Conservation (phyloP, 2,329 filamentous ascomycete species). For the Botryotinia convoluta region DNA sequence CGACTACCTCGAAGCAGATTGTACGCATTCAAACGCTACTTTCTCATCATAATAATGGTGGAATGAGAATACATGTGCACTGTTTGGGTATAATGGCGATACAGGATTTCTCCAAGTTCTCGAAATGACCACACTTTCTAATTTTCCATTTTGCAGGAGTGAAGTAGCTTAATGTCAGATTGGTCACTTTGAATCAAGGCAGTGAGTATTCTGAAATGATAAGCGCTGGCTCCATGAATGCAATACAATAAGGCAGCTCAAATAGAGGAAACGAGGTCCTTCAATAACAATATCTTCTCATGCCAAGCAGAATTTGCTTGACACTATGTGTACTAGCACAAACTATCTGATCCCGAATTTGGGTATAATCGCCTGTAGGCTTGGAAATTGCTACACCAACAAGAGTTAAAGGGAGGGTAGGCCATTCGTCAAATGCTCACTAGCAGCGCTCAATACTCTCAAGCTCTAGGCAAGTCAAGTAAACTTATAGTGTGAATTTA, state of each 20-base stretch:
- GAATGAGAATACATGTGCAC: not conserved
- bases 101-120: not conserved
- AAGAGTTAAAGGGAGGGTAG: rapidly evolving
- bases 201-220: rapidly evolving
- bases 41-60: not conserved
- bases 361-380: not conserved
- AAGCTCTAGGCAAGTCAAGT: not conserved
- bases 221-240: not conserved
- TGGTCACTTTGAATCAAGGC: not conserved
- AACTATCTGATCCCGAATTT: not conserved
- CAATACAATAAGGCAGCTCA: rapidly evolving
- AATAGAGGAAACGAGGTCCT: not conserved
- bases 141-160: not conserved
- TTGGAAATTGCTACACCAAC: not conserved
- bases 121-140: not conserved
- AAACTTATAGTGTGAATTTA: not conserved
- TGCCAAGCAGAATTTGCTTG: not conserved
- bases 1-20: not conserved
- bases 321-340: not conserved
- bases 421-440: not conserved
- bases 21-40: not conserved
- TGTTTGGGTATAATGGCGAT: not conserved
- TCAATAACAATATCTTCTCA: not conserved
- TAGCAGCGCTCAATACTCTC: not conserved
- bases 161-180: not conserved